These are phyloP conservation scores for Aegilops sharonensis DNA, from an alignment of 176 grass and related monocot genomes.

Conservation along the genomic window DNA sequence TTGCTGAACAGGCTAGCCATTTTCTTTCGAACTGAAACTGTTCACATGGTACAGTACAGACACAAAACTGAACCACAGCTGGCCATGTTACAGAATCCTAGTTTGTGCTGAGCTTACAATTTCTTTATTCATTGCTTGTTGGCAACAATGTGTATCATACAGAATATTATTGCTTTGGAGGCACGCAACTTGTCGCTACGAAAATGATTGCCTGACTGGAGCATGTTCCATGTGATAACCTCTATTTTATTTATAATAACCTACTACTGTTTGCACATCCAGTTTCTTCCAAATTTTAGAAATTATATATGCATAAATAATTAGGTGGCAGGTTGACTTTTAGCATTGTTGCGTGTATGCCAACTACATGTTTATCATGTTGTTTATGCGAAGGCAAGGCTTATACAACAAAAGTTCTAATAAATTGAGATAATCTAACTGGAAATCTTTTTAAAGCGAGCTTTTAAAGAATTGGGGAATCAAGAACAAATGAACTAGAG, in stretches of 20 bases:
- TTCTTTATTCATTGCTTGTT: conserved; percentile 11
- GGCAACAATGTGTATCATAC: neutral
- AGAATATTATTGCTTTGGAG: conserved; percentile 20
- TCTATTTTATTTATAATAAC: neutral
- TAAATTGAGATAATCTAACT: neutral
- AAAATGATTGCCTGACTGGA: conserved; percentile 19
- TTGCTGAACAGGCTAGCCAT: neutral
- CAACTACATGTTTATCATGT: neutral
- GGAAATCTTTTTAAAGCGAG: neutral
- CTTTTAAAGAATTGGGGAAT: neutral
- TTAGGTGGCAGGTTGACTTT: conserved; percentile 3
- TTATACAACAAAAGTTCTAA: neutral
- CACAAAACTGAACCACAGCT: conserved; percentile 13
- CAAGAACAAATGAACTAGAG: neutral
- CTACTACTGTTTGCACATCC: neutral
- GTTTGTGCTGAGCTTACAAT: neutral
- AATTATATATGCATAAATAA: neutral
- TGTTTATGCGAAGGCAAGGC: neutral
- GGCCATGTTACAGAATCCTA: neutral
- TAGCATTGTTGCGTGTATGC: neutral
- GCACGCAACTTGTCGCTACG: neutral
- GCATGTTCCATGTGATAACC: conserved; percentile 21
- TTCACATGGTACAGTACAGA: neutral
- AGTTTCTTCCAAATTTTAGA: neutral
- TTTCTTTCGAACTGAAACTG: neutral